phyloP scores from a whole-genome alignment of 2,329 filamentous ascomycete species.

The Dactylonectria estremocensis region DNA sequence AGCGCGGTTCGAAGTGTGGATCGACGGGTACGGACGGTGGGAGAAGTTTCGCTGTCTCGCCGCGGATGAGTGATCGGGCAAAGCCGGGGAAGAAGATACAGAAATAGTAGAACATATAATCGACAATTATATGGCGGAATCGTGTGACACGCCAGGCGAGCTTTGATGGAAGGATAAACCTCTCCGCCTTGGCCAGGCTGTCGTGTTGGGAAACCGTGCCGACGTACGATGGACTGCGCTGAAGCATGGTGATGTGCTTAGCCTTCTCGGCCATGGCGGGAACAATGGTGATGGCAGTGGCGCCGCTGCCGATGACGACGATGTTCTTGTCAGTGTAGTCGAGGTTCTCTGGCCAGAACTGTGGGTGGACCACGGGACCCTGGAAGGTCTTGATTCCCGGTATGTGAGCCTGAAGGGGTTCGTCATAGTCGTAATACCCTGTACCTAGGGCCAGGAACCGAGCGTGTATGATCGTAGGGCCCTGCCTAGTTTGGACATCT shows the following conservation, averaged over 20 bases:
- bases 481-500: too few species aligned
- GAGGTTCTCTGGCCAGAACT: constrained; percentile 79
- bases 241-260: constrained; percentile 76
- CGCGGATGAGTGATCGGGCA: constrained; percentile 46
- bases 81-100: too few species aligned
- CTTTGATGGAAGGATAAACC: too few species aligned
- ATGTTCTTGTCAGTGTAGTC: constrained; percentile 75
- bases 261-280: constrained; percentile 72
- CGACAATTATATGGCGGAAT: too few species aligned
- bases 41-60: constrained; percentile 59
- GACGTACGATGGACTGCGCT: constrained; percentile 76
- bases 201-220: constrained; percentile 44
- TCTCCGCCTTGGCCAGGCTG: too few species aligned
- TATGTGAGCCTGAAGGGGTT: constrained; percentile 66
- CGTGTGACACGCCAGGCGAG: too few species aligned
- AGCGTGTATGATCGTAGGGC: too few species aligned
- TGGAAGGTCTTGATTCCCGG: constrained; percentile 54
- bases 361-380: constrained; percentile 72
- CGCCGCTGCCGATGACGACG: constrained; percentile 77
- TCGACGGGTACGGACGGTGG: constrained; percentile 61
- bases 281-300: constrained; percentile 76
- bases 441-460: too few species aligned
- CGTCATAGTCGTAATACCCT: constrained; percentile 45
- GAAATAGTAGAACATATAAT: too few species aligned
- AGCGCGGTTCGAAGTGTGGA: constrained; percentile 67